These are phyloP conservation scores for Fomitopsis pinicola DNA, from an alignment of 1,284 basidiomycete species.

Conservation along the genomic window DNA sequence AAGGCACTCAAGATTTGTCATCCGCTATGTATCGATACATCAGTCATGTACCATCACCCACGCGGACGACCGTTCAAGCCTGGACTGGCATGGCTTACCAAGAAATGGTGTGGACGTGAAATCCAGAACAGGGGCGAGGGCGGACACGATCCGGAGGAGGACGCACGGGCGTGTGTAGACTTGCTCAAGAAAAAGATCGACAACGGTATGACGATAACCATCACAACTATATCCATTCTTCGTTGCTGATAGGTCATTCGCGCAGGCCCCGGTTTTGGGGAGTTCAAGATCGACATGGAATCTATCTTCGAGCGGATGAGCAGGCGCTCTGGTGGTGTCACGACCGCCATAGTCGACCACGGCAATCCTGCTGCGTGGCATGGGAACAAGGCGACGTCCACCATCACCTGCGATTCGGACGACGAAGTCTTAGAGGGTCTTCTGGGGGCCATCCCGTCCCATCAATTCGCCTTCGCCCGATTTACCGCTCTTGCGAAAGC, in stretches of 20 bases:
- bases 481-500: conserved; percentile 74
- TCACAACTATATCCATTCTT: neutral
- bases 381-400: conserved; percentile 74
- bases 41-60: conserved; percentile 84
- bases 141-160: conserved; percentile 91
- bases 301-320: conserved; percentile 82
- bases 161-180: conserved; percentile 83
- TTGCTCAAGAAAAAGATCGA: conserved; percentile 77
- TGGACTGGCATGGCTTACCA: conserved; percentile 87
- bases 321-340: conserved; percentile 44
- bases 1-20: conserved; percentile 81
- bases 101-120: conserved; percentile 83
- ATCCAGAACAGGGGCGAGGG: conserved; percentile 77
- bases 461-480: conserved; percentile 80
- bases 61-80: conserved; percentile 88
- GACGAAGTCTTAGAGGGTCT: conserved; percentile 71
- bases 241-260: neutral
- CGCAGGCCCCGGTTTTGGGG: conserved; percentile 74
- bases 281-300: conserved; percentile 80
- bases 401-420: conserved; percentile 70
- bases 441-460: conserved; percentile 52
- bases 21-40: conserved; percentile 85
- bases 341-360: conserved; percentile 77
- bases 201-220: conserved; percentile 42
- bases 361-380: conserved; percentile 81